These are phyloP conservation scores for Coniferiporia weirii DNA, from an alignment of 1,284 basidiomycete genomes.

Conservation along the genomic window DNA sequence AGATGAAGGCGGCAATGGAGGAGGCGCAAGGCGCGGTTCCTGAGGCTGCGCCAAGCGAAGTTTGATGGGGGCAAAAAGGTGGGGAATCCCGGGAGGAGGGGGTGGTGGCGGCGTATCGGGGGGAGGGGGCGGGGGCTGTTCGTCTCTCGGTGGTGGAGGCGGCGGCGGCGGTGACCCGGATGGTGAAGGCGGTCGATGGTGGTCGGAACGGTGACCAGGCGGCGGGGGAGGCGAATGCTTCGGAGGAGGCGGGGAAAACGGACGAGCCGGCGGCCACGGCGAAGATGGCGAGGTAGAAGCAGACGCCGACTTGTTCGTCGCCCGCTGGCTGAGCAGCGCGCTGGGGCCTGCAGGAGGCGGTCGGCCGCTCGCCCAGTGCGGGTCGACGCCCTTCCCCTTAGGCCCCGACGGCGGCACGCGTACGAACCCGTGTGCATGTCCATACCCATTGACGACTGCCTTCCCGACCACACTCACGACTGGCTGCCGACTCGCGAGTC, in stretches of 20 bases:
- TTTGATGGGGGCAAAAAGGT: conserved; percentile 7
- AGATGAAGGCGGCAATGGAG: conserved; percentile 24
- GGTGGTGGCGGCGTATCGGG: conserved; percentile 5
- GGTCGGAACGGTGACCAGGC: background rate
- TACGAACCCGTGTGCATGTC: background rate
- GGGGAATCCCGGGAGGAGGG: conserved; percentile 15
- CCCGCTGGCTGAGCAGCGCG: conserved; percentile 8
- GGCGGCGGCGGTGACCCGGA: conserved; percentile 1
- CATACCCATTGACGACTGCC: conserved; percentile 3
- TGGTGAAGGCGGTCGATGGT: conserved; percentile 18
- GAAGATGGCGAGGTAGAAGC: conserved; percentile 20
- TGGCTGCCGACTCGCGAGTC: conserved; percentile 14
- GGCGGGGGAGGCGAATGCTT: conserved; percentile 15
- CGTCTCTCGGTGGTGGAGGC: conserved; percentile 21
- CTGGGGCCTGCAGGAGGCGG: conserved; percentile 10
- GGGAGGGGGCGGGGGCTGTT: conserved; percentile 23
- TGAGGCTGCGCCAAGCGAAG: conserved; percentile 10
- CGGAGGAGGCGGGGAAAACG: conserved; percentile 28
- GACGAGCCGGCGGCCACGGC: conserved; percentile 26
- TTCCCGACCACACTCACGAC: conserved; percentile 18
- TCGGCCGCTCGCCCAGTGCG: conserved; percentile 1
- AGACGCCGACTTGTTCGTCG: background rate
- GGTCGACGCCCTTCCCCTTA: conserved; percentile 3
- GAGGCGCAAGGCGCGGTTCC: conserved; percentile 15
- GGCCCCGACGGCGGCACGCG: conserved; percentile 14